Percentiles rank a stretch among this genome's conserved stretches.
phyloP scores from a whole-genome alignment of 768 basidiomycete species.

The Lactarius deliciosus region DNA sequence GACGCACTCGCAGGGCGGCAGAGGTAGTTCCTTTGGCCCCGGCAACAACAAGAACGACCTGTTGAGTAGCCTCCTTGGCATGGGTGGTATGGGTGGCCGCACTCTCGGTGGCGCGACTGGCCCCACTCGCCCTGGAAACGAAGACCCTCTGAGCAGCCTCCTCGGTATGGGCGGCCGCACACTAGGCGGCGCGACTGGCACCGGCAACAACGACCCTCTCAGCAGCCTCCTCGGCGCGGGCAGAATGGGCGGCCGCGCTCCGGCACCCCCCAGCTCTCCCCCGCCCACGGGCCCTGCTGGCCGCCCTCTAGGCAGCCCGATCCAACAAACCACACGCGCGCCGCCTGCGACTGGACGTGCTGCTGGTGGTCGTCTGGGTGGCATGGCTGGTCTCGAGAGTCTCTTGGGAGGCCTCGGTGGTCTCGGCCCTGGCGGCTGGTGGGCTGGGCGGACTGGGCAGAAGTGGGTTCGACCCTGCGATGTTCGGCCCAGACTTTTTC shows the following conservation, averaged over 20 bases:
- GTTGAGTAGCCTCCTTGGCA: not conserved
- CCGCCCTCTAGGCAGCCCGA: constrained; percentile 1
- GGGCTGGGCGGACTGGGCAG: not conserved
- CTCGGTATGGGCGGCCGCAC: not conserved
- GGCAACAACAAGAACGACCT: constrained; percentile 1
- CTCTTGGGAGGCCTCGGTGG: not conserved
- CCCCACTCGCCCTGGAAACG: not conserved
- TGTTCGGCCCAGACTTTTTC: constrained; percentile 1
- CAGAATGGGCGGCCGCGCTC: not conserved
- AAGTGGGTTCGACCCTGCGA: not conserved
- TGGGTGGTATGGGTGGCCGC: constrained; percentile 4
- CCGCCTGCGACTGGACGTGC: not conserved
- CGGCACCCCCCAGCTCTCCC: not conserved
- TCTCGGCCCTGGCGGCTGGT: not conserved
- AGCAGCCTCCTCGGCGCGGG: not conserved
- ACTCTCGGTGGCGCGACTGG: not conserved
- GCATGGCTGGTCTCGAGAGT: constrained; percentile 2
- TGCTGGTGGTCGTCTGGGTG: constrained; percentile 2
- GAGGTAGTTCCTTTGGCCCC: not conserved
- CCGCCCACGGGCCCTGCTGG: not conserved
- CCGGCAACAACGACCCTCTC: not conserved
- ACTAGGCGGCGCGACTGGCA: not conserved
- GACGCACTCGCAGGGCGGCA: not conserved
- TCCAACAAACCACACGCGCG: not conserved
- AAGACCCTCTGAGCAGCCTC: not conserved